Evolutionary conservation across 768 basidiomycete genomes (phyloP).

Genomic region (Psilocybe subaeruginosa): DNA sequence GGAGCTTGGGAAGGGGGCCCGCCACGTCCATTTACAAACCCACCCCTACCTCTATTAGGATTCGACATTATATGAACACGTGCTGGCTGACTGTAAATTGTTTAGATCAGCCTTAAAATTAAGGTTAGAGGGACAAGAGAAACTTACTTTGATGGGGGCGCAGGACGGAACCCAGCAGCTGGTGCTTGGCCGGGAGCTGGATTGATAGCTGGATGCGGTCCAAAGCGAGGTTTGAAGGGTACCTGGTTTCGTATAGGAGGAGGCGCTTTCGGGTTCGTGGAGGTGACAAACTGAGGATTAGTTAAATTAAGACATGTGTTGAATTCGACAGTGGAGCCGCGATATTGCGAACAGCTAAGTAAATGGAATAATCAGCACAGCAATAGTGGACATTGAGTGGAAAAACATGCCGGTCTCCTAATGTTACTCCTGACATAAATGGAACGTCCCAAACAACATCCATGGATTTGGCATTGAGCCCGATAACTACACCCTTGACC

Average conservation of each 20-base stretch:
- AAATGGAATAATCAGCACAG: background rate
- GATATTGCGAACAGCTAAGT: constrained; percentile 49
- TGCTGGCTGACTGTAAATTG: constrained; percentile 27
- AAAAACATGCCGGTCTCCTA: constrained; percentile 73
- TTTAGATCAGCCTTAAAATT: constrained; percentile 7
- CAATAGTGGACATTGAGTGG: background rate
- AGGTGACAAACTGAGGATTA: constrained; percentile 81
- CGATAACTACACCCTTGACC: constrained; percentile 93
- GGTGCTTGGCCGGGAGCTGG: constrained; percentile 55
- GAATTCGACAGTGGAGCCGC: constrained; percentile 87
- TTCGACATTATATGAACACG: constrained; percentile 78
- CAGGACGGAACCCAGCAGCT: constrained; percentile 69
- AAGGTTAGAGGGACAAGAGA: background rate
- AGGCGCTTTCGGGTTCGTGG: constrained; percentile 65
- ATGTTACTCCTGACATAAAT: constrained; percentile 90
- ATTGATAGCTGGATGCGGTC: constrained; percentile 65
- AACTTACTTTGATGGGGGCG: constrained; percentile 38
- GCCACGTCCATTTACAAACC: constrained; percentile 35
- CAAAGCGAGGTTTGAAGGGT: constrained; percentile 70
- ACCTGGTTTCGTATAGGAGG: constrained; percentile 45
- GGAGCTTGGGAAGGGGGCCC: constrained; percentile 24
- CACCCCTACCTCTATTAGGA: constrained; percentile 57
- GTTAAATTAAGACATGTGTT: constrained; percentile 89
- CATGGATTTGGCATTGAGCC: constrained; percentile 83
- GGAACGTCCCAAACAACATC: constrained; percentile 96